phyloP scores from a whole-genome alignment of 805 yeast species.

The Suhomyces vadensis region DNA sequence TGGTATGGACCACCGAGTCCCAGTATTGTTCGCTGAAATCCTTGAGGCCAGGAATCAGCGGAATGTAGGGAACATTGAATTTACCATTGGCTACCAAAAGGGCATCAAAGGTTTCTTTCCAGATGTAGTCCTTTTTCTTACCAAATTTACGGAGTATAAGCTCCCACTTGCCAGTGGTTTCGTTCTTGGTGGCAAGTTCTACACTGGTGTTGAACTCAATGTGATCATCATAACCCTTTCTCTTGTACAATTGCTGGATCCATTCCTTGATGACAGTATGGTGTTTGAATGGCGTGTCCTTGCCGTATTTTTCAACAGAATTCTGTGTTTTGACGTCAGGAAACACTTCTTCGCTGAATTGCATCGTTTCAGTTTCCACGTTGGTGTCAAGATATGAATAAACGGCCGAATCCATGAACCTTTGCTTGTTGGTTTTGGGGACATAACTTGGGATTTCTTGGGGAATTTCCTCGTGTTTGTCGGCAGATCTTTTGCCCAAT shows the following conservation, averaged over 20 bases:
- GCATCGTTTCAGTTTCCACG: slow-evolving; percentile 24
- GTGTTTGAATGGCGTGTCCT: slow-evolving; percentile 22
- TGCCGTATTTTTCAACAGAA: slow-evolving; percentile 18
- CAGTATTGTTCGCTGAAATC: slow-evolving; percentile 15
- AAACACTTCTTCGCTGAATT: slow-evolving; percentile 23
- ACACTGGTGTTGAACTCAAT: slow-evolving; percentile 25
- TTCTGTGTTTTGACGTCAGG: slow-evolving; percentile 15
- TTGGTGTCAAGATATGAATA: slow-evolving; percentile 26
- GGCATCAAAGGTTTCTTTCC: slow-evolving; percentile 20
- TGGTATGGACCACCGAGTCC: slow-evolving; percentile 19
- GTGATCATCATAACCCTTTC: slow-evolving; percentile 22
- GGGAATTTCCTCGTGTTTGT: slow-evolving; percentile 16
- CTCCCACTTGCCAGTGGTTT: slow-evolving; percentile 18
- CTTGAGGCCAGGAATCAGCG: slow-evolving; percentile 19
- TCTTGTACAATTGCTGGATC: slow-evolving; percentile 21
- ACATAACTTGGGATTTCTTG: slow-evolving; percentile 17
- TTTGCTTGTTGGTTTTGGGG: slow-evolving; percentile 16
- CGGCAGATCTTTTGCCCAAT: slow-evolving; percentile 13
- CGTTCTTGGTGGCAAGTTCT: slow-evolving; percentile 26
- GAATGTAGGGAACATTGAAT: slow-evolving; percentile 24
- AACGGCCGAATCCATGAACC: slow-evolving; percentile 28
- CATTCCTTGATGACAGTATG: slow-evolving; percentile 18
- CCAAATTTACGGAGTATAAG: slow-evolving; percentile 16
- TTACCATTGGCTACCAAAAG: slow-evolving; percentile 24
- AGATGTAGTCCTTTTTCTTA: slow-evolving; percentile 17